Base-by-base conservation (phyloP, 495 filamentous ascomycete genomes). In the Amorphotheca resinae region DNA sequence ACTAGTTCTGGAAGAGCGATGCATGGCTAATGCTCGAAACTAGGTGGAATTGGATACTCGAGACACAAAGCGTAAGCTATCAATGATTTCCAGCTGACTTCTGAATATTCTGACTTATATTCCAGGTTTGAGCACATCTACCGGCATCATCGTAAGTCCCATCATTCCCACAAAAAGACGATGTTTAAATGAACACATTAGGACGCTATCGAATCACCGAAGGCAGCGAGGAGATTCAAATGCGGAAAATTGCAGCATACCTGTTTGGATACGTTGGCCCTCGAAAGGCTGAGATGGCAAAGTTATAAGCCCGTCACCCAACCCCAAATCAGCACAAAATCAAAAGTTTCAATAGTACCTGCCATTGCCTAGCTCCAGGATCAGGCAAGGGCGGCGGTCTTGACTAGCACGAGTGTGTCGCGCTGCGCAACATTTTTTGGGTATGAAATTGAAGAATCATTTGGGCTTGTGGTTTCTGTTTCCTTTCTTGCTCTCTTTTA, bases 141-240 rank as follows among this genome's bases (percentile, higher is more conserved):
- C 58, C 60, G 66, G 9, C 67, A 72, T 53, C 66, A 66, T 44
- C 54, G 67, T 47, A n/a, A 44, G 49, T 33, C 1, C 16, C 5
- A 4, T 11, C 25, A 18, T 37, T 12, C 9, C 31, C 14, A 15
- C 30, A 31, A 20, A 33, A 1, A n/a, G 14, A 30, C 1, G 9
- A 7, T n/a, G 7, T 25, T n/a, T 15, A 17, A 18, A 18, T 17
- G 15, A 44, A 16, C 0, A n/a, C 15, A 12, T 18, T 21, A 51
- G 44, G 49, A 31, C 60, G 65, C 5, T 72, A 69, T 43, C 59
- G 65, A 5, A 72, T 70, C 43, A 72, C 67, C 0, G 67, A 72
- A 46, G 67, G 67, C 5, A 64, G 66, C 20, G 63, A 70, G 42
- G 66, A 69, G 54, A 67, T 70, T 39, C 64, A 69, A 41, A 68